Evolutionary conservation across 148 eudicot species (phyloP), one percentile per base, ranked within the genome.

Genomic region (Euryodendron excelsum): DNA sequence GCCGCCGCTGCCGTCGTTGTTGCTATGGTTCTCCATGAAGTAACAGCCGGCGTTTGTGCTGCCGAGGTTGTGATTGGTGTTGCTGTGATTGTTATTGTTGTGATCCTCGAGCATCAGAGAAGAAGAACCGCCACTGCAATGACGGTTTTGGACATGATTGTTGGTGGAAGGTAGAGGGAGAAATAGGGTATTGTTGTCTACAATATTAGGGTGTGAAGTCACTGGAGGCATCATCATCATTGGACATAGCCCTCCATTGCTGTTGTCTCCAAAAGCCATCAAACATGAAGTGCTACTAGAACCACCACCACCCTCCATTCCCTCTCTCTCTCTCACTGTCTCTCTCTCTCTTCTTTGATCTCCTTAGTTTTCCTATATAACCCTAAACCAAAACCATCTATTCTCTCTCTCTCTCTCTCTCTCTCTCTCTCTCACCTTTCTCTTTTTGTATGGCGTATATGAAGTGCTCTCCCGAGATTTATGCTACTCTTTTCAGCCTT

Each of bases 401-500:
- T n/a, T n/a, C 72, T 58, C 77, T 81, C n/a, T 76, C 61, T 39
- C 81, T 82, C 27, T 74, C 4, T 77, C 21, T 58, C 33, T 50
- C 41, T 30, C 30, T 11, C 25, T 12, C 5, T 14, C 41, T 30
- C 45, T 45, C 79, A 44, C 21, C 12, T 77, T 10, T 66, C 48
- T 62, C 60, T 59, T 69, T 75, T 17, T 55, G 56, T 37, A 20
- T 30, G 48, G 66, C 74, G 76, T 39, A 62, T 77, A 33, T 20
- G 77, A 65, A 79, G 80, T 70, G 78, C 67, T 79, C 97, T 78
- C 95, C 98, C 98, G 97, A 81, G 85, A 81, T 81, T 91, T 79
- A 88, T 82, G 98, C 98, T 81, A 82, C 82, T 72, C 60, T 28
- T 85, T 73, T 68, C 89, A 84, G 89, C 60, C 88, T 84, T 84